These are phyloP conservation scores for Macroventuria anomochaeta DNA, from an alignment of 2,329 filamentous ascomycete genomes.

Conservation along the genomic window DNA sequence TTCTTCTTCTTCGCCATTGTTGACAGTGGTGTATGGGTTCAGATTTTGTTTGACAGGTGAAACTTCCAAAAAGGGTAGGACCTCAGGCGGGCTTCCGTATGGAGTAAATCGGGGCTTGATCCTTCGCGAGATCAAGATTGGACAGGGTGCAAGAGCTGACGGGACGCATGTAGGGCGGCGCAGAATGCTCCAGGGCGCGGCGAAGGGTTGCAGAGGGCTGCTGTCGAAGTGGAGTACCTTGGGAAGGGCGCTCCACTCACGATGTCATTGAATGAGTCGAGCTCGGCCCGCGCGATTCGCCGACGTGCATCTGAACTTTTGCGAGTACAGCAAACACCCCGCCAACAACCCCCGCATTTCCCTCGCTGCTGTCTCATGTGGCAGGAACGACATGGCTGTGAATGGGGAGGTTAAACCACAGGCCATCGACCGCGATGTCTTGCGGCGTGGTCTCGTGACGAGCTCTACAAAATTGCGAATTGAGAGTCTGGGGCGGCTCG, in stretches of 20 bases:
- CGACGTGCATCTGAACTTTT: conserved; percentile 25
- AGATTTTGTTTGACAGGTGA: conserved; percentile 13
- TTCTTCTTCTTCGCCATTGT: conserved; percentile 94
- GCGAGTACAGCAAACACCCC: conserved; percentile 30
- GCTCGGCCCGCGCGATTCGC: conserved; percentile 16
- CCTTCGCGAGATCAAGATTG: conserved; percentile 45
- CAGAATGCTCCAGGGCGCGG: conserved; percentile 18
- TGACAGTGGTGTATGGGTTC: conserved; percentile 15
- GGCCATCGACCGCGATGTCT: conserved; percentile 42
- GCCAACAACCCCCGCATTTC: conserved; percentile 34
- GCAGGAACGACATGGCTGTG: conserved; percentile 45
- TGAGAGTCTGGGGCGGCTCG: conserved; percentile 53
- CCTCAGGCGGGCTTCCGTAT: conserved; percentile 38
- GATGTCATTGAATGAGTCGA: conserved; percentile 29
- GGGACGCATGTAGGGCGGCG: conserved; percentile 45
- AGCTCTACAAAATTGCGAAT: conserved; percentile 58
- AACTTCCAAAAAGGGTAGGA: conserved; percentile 21
- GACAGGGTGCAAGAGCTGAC: conserved; percentile 28
- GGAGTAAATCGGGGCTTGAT: conserved; percentile 47
- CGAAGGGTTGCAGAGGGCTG: conserved; percentile 21
- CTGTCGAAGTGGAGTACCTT: conserved; percentile 20
- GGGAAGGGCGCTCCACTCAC: conserved; percentile 26
- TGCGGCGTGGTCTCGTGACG: conserved; percentile 53
- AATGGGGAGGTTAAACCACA: conserved; percentile 43
- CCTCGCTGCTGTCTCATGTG: conserved; percentile 33